These are phyloP conservation scores for Boletus sp. DNA, from an alignment of 768 basidiomycete species.

Conservation along the genomic window DNA sequence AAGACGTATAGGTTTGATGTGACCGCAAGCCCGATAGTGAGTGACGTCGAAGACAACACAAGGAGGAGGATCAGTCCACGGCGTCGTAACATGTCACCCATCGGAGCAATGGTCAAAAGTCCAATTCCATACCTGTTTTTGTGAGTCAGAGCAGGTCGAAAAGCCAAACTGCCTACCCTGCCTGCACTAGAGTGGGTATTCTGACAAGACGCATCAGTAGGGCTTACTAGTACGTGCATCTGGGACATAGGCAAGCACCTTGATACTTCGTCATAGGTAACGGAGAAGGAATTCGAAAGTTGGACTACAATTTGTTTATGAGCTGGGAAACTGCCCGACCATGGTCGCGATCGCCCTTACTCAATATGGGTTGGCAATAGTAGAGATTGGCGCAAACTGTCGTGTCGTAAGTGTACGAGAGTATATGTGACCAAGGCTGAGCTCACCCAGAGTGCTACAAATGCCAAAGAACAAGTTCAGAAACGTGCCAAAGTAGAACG, in stretches of 20 bases:
- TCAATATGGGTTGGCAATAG: conserved; percentile 78
- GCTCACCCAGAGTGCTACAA: conserved; percentile 45
- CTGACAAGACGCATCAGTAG: conserved; percentile 28
- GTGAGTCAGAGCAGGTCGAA: not conserved
- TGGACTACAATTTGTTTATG: conserved; percentile 14
- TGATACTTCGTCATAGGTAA: conserved; percentile 34
- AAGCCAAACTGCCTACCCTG: conserved; percentile 44
- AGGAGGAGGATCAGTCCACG: conserved; percentile 66
- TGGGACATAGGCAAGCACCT: conserved; percentile 8
- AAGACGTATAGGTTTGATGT: no score
- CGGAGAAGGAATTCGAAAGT: conserved; percentile 38
- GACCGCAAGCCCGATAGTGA: conserved; percentile 40
- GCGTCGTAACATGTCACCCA: conserved; percentile 78
- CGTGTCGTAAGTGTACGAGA: not conserved
- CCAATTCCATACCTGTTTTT: conserved; percentile 60
- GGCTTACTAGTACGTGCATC: not conserved
- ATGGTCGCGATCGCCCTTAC: conserved; percentile 34
- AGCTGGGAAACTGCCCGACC: not conserved
- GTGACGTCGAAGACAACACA: conserved; percentile 47
- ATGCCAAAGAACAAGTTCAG: conserved; percentile 62
- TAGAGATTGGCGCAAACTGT: conserved; percentile 64
- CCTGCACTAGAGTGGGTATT: conserved; percentile 64
- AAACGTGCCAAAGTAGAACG: conserved; percentile 47
- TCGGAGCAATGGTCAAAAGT: conserved; percentile 68
- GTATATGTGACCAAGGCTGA: not conserved